A percentile compares a stretch with the other conserved stretches of the same genome.
Conservation (phyloP, 192 early-diverging fungal genomes). For the Coemansia sp. region DNA sequence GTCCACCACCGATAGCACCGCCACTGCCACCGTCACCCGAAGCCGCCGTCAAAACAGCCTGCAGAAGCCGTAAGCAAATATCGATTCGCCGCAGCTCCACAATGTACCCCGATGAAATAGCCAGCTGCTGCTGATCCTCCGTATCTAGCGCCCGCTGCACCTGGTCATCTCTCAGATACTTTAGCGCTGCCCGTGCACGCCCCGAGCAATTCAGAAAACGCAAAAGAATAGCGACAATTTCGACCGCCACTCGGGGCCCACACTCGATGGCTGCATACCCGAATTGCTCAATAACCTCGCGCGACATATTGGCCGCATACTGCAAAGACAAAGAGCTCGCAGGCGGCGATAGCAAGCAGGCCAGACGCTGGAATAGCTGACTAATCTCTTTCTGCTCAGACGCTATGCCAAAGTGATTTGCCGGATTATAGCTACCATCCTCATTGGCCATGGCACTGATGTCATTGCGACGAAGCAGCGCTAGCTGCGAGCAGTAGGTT, state of each 20-base stretch:
- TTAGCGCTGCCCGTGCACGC: slow-evolving; percentile 20
- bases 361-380: slow-evolving; percentile 22
- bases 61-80: slow-evolving; percentile 19
- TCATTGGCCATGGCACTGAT: not conserved
- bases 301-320: slow-evolving; percentile 8
- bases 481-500: slow-evolving; percentile 14
- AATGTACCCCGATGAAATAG: not conserved
- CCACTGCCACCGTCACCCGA: not conserved
- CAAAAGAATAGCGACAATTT: slow-evolving; percentile 18
- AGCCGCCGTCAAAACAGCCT: slow-evolving; percentile 20
- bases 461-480: not conserved
- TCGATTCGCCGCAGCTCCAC: slow-evolving; percentile 27
- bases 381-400: slow-evolving; percentile 1
- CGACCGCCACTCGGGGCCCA: slow-evolving; percentile 4
- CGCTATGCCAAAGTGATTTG: not conserved
- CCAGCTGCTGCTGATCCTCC: not conserved
- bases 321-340: not conserved
- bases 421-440: not conserved
- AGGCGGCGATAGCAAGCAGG: slow-evolving; percentile 7
- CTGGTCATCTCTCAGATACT: slow-evolving; percentile 35
- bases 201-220: slow-evolving; percentile 19
- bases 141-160: slow-evolving; percentile 6
- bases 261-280: slow-evolving; percentile 29
- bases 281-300: slow-evolving; percentile 18
- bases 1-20: not conserved